These are phyloP conservation scores for Ettlia oleoabundans DNA, from an alignment of 139 green algal species.

Conservation along the genomic window DNA sequence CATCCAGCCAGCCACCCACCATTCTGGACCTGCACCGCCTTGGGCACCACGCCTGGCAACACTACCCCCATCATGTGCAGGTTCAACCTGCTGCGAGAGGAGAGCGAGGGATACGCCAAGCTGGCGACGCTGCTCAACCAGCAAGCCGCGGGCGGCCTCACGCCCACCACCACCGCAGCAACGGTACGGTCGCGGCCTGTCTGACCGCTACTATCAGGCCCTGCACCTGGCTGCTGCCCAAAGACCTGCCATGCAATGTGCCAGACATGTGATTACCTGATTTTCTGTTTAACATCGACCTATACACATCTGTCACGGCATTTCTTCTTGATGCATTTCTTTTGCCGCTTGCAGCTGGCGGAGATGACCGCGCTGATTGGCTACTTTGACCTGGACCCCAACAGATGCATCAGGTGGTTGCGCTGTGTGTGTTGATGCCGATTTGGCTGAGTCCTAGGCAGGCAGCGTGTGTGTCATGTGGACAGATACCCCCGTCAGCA, in stretches of 20 bases:
- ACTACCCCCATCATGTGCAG: slow-evolving; percentile 28
- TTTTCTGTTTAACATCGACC: no score
- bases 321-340: not conserved
- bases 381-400: slow-evolving; percentile 92
- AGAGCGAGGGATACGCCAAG: slow-evolving; percentile 93
- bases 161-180: not conserved
- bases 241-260: no score
- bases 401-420: slow-evolving; percentile 69
- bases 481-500: not conserved
- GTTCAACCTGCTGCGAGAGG: slow-evolving; percentile 93
- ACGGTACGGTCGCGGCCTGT: slow-evolving; percentile 28
- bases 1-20: not conserved
- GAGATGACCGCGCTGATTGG: slow-evolving; percentile 83
- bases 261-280: no score
- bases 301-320: no score
- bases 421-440: not conserved
- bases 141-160: slow-evolving; percentile 28
- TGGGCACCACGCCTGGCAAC: not conserved
- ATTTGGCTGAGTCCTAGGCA: no score
- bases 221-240: no score
- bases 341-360: slow-evolving; percentile 32
- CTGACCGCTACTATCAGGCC: no score
- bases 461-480: no score
- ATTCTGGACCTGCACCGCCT: not conserved
- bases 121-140: slow-evolving; percentile 69